Evolutionary conservation across 805 yeast genomes (phyloP).

Genomic region (Priceomyces melissophilus): DNA sequence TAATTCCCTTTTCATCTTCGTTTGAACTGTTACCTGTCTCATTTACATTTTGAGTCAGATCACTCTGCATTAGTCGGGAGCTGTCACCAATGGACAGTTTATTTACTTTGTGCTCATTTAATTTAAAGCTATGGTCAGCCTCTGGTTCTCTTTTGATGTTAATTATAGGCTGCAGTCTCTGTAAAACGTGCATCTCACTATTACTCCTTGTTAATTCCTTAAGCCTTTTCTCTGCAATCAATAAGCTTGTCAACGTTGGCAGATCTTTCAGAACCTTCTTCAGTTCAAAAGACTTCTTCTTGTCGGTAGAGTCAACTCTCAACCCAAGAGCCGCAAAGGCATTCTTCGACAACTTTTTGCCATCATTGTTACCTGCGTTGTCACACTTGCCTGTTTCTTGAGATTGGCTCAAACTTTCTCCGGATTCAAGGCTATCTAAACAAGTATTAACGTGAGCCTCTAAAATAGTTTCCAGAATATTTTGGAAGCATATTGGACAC

Average conservation of each 20-base stretch:
- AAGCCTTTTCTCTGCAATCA: constrained; percentile 32
- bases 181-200: too few relatives aligned
- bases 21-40: neutral
- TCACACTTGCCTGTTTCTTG: neutral
- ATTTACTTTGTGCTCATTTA: too few relatives aligned
- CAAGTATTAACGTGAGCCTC: constrained; percentile 42
- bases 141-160: neutral
- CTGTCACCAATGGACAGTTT: too few relatives aligned
- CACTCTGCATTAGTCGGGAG: constrained; percentile 6
- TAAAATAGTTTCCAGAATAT: constrained; percentile 19
- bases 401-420: neutral
- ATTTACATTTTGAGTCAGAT: neutral
- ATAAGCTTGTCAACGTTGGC: constrained; percentile 31
- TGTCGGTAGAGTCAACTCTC: constrained; percentile 23
- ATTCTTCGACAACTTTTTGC: constrained; percentile 9
- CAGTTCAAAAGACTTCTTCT: constrained; percentile 10
- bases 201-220: constrained; percentile 13
- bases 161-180: constrained; percentile 6
- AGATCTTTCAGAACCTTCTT: constrained; percentile 18
- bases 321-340: constrained; percentile 35
- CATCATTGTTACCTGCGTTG: neutral
- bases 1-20: neutral
- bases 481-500: constrained; percentile 37
- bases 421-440: constrained; percentile 27
- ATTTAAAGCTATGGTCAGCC: too few relatives aligned